phyloP scores from a whole-genome alignment of 108 stramenopile species.

The Aurantiochytrium sp. region DNA sequence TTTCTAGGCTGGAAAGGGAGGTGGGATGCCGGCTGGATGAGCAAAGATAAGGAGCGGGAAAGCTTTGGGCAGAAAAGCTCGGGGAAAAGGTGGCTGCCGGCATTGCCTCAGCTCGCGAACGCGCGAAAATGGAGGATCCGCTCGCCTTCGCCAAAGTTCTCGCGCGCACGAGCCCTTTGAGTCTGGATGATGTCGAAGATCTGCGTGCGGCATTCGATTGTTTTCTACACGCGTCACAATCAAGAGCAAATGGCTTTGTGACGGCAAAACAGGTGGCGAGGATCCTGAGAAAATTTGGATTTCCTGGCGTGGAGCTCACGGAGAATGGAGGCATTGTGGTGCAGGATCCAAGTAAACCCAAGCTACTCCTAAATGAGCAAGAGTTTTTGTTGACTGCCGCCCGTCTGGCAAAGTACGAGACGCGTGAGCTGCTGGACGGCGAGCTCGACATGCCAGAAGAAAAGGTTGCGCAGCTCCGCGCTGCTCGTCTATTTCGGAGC shows the following conservation, averaged over 20 bases:
- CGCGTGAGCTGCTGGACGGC: neutral
- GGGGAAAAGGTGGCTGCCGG: no score
- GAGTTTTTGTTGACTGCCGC: neutral
- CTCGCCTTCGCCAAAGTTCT: neutral
- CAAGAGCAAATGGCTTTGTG: neutral
- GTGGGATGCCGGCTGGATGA: no score
- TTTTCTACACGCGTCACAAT: neutral
- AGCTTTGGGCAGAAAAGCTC: no score
- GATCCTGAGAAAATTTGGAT: neutral
- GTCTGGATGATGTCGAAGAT: neutral
- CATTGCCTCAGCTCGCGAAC: no score
- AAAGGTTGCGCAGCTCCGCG: neutral
- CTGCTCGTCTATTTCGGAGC: neutral
- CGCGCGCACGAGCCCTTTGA: neutral
- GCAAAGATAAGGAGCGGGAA: no score
- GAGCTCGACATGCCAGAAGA: neutral
- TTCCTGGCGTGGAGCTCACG: neutral
- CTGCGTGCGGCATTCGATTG: neutral
- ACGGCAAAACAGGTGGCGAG: neutral
- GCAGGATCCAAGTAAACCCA: neutral
- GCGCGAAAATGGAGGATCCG: neutral
- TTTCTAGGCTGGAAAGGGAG: no score
- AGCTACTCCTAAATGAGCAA: neutral
- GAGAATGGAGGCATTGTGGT: neutral
- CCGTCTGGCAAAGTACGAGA: neutral